Base-by-base conservation (phyloP, 2,329 filamentous ascomycete genomes). In the Monilinia polystroma region DNA sequence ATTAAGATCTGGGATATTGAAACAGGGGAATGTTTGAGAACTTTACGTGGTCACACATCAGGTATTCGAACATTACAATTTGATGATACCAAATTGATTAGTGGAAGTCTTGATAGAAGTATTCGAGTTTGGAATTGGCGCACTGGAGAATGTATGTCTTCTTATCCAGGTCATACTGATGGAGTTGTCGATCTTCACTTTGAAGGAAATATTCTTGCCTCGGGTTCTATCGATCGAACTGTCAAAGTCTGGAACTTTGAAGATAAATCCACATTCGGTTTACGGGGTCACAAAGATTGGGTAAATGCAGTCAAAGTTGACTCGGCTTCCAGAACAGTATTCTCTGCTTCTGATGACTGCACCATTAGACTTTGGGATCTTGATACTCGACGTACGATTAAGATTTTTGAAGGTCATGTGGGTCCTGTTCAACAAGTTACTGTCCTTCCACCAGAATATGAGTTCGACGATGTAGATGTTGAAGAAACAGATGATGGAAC, bases 111-210 rank as follows among this genome's bases (percentile, higher is more conserved):
- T 66, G 95, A 98, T 77, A 85, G 87, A 59, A 96, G 90, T 5
- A 85, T 99, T 73, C 93, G 91, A 76, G 87, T 99, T 45, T 99
- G 95, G 95, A 96, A 99, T 76, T 97, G 93, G 93, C 87, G 90
- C 69, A 97, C 92, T 0, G 95, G 95, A 57, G 87, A 92, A 73
- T 93, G 92, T 73, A 84, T 97, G 66, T 90, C 89, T 59, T 96
- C 90, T 0, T 88, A 96, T 65, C 84, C 85, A 16, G 90, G 90
- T 29, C 95, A 98, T 75, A 86, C 83, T 23, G 89, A 88, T 47
- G 93, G 93, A 16, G 90, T 99, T 35, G 90, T 98, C 70, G 89
- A 89, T 29, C 84, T 98, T 11, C 91, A 98, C 78, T 96, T 96
- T 76, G 92, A 93, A 68, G 88, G 87, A 26, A 91, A 91, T 66